These are phyloP conservation scores for Naganishia albida DNA, from an alignment of 1,284 basidiomycete species.

Conservation along the genomic window DNA sequence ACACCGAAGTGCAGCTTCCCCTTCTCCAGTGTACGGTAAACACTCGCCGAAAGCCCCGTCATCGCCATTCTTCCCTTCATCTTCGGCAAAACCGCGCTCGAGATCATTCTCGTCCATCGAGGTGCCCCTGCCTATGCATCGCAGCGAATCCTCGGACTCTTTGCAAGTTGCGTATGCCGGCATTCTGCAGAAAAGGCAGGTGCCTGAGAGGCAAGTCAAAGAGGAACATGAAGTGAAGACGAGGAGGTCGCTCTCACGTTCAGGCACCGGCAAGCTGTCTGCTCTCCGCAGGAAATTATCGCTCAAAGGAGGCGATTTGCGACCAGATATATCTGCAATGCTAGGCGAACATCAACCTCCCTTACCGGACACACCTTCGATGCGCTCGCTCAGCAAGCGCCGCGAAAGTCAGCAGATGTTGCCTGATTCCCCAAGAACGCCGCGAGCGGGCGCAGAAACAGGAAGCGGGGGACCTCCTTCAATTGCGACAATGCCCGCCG, in stretches of 20 bases:
- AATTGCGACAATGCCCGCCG: not conserved
- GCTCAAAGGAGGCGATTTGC: slow-evolving; percentile 4
- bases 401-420: not conserved
- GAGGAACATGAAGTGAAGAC: not conserved
- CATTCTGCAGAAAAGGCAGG: not conserved
- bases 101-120: slow-evolving; percentile 15
- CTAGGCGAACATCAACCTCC: slow-evolving; percentile 1
- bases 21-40: slow-evolving; percentile 9
- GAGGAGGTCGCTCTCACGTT: slow-evolving; percentile 12
- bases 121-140: slow-evolving; percentile 8
- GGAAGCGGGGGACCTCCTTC: not conserved
- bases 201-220: not conserved
- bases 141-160: slow-evolving; percentile 6
- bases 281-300: slow-evolving; percentile 18
- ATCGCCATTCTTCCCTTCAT: slow-evolving; percentile 21
- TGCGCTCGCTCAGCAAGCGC: not conserved
- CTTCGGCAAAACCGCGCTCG: slow-evolving; percentile 12
- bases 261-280: slow-evolving; percentile 12
- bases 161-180: slow-evolving; percentile 10
- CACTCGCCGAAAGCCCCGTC: slow-evolving; percentile 10
- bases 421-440: not conserved
- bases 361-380: not conserved
- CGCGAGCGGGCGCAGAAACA: not conserved
- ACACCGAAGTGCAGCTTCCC: not conserved
- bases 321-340: slow-evolving; percentile 9